phyloP scores from a whole-genome alignment of 805 yeast genomes.

The Yarrowia keelungensis region DNA sequence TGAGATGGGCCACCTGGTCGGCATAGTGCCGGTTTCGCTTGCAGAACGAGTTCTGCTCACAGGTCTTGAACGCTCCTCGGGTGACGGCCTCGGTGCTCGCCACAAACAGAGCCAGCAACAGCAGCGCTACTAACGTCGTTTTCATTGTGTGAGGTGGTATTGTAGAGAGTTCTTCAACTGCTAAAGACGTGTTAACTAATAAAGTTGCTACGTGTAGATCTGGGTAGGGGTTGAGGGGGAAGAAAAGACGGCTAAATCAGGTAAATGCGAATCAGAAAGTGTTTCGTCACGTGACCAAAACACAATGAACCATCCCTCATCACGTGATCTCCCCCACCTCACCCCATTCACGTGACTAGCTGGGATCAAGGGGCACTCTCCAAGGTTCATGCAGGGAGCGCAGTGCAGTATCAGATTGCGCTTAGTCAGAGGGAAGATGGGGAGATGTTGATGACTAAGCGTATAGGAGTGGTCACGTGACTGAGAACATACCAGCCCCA shows the following conservation, averaged over 20 bases:
- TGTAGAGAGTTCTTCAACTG: no score
- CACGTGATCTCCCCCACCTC: no score
- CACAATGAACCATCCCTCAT: no score
- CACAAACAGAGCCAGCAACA: slow-evolving; percentile 20
- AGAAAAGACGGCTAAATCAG: no score
- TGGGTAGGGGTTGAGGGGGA: slow-evolving; percentile 2
- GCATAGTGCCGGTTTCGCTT: slow-evolving; percentile 77
- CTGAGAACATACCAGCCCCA: no score
- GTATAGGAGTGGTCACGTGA: no score
- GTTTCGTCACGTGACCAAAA: not conserved
- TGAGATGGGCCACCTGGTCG: slow-evolving; percentile 48
- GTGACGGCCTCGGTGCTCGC: slow-evolving; percentile 25
- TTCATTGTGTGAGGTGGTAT: slow-evolving; percentile 5
- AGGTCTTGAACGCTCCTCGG: slow-evolving; percentile 61
- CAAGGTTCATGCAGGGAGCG: no score
- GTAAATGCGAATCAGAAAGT: not conserved
- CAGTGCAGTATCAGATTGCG: no score
- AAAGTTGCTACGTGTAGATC: slow-evolving; percentile 27
- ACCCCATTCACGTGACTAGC: no score
- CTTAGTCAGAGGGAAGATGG: no score
- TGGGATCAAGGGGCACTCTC: no score
- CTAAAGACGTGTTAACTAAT: slow-evolving; percentile 4
- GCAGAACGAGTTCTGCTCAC: slow-evolving; percentile 86
- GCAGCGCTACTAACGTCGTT: slow-evolving; percentile 1
- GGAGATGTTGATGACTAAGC: no score